A percentile compares a stretch with the other conserved stretches of the same genome.
These are phyloP conservation scores for Knoxdaviesia capensis DNA, from an alignment of 2,329 filamentous ascomycete species.

Conservation along the genomic window DNA sequence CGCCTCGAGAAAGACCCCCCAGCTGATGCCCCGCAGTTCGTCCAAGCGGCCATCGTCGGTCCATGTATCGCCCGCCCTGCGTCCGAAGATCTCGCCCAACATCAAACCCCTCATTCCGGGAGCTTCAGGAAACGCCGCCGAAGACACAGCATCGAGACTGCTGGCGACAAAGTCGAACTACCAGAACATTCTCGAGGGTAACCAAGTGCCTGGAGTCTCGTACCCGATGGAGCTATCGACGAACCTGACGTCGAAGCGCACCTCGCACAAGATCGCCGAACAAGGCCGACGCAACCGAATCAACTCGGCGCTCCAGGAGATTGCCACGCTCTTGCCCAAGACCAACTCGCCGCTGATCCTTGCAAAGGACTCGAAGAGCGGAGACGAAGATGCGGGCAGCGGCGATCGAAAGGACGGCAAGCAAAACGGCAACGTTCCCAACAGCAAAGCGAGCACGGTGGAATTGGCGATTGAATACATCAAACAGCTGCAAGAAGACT, in stretches of 20 bases:
- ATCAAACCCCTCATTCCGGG: slow-evolving; percentile 74
- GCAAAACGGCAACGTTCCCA: slow-evolving; percentile 32
- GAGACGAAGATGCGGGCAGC: slow-evolving; percentile 22
- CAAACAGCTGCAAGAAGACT: slow-evolving; percentile 58
- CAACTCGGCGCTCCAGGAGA: slow-evolving; percentile 81
- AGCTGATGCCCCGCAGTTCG: slow-evolving; percentile 31
- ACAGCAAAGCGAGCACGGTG: slow-evolving; percentile 93
- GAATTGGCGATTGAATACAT: slow-evolving; percentile 94
- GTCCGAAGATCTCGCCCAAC: slow-evolving; percentile 79
- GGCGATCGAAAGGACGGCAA: slow-evolving; percentile 23
- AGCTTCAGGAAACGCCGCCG: slow-evolving; percentile 26
- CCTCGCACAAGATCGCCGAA: slow-evolving; percentile 94
- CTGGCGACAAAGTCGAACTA: slow-evolving; percentile 94
- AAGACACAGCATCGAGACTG: slow-evolving; percentile 48
- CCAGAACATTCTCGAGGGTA: slow-evolving; percentile 90
- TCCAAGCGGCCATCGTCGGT: slow-evolving; percentile 56
- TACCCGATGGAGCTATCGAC: slow-evolving; percentile 85
- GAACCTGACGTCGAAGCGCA: slow-evolving; percentile 87
- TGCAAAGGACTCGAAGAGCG: slow-evolving; percentile 16
- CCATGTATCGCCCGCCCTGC: slow-evolving; percentile 67
- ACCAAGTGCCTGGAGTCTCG: slow-evolving; percentile 68
- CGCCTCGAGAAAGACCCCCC: slow-evolving; percentile 30
- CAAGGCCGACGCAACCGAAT: slow-evolving; percentile 90
- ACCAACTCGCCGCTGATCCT: slow-evolving; percentile 12
- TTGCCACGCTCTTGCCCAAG: slow-evolving; percentile 65